Percentiles rank a stretch among this genome's conserved stretches.
Evolutionary conservation across 2,329 filamentous ascomycete genomes (phyloP).

Genomic region (Diaporthe eres): DNA sequence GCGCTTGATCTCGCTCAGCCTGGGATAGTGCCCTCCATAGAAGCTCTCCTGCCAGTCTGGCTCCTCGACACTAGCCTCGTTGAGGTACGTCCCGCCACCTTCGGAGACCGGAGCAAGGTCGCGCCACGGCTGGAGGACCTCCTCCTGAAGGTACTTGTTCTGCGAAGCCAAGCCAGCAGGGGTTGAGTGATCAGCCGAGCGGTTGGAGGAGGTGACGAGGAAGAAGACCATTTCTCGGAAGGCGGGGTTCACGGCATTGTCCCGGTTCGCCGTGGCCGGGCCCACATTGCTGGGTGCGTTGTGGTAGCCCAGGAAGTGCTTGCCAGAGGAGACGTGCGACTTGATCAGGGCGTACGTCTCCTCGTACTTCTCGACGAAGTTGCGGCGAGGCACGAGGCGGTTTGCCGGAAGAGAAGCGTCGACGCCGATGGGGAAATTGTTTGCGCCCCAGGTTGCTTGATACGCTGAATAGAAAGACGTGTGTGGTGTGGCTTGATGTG

Average conservation of each 20-base stretch:
- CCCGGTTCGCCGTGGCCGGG: slow-evolving; percentile 33
- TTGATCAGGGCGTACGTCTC: slow-evolving; percentile 47
- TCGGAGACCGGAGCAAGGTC: slow-evolving; percentile 50
- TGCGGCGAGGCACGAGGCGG: slow-evolving; percentile 27
- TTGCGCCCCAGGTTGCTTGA: slow-evolving; percentile 11
- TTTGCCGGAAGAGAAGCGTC: neutral
- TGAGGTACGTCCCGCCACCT: slow-evolving; percentile 47
- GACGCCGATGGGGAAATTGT: neutral
- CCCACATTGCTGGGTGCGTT: slow-evolving; percentile 12
- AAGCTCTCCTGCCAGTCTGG: slow-evolving; percentile 50
- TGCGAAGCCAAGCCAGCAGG: slow-evolving; percentile 18
- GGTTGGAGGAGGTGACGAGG: slow-evolving; percentile 50
- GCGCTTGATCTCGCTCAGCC: slow-evolving; percentile 49
- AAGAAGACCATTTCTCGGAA: slow-evolving; percentile 61
- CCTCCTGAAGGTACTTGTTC: slow-evolving; percentile 44
- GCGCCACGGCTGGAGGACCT: slow-evolving; percentile 10
- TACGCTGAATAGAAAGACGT: slow-evolving; percentile 9
- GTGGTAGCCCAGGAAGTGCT: slow-evolving; percentile 48
- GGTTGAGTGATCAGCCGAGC: slow-evolving; percentile 41
- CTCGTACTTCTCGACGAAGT: slow-evolving; percentile 25
- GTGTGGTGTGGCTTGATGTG: neutral
- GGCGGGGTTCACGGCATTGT: slow-evolving; percentile 57
- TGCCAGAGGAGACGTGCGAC: slow-evolving; percentile 47
- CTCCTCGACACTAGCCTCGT: slow-evolving; percentile 52
- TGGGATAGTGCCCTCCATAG: slow-evolving; percentile 49